These are phyloP conservation scores for Aspergillus japonicus DNA, from an alignment of 2,329 filamentous ascomycete species.

Conservation along the genomic window DNA sequence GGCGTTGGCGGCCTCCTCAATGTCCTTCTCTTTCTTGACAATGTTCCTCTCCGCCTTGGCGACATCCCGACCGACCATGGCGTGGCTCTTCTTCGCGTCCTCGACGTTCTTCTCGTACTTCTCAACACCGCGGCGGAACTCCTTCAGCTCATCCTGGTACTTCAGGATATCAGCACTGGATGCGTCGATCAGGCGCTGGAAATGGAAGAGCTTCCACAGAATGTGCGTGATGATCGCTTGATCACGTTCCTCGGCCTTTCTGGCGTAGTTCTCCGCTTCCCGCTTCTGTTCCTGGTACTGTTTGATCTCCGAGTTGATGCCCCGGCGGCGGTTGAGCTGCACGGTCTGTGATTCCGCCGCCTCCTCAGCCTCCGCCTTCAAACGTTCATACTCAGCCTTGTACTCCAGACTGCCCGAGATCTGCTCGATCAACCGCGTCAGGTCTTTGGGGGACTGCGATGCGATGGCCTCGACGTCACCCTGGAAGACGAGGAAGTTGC, in stretches of 20 bases:
- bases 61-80: slow-evolving; percentile 72
- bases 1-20: slow-evolving; percentile 81
- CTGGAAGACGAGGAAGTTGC: slow-evolving; percentile 97
- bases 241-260: slow-evolving; percentile 86
- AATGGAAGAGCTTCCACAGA: slow-evolving; percentile 94
- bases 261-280: slow-evolving; percentile 90
- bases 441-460: slow-evolving; percentile 87
- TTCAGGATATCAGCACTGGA: slow-evolving; percentile 87
- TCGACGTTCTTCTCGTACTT: slow-evolving; percentile 79
- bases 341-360: slow-evolving; percentile 85
- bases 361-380: slow-evolving; percentile 83
- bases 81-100: slow-evolving; percentile 78
- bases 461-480: slow-evolving; percentile 97
- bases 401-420: slow-evolving; percentile 95
- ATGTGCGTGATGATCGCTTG: slow-evolving; percentile 89
- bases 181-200: slow-evolving; percentile 88
- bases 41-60: slow-evolving; percentile 81
- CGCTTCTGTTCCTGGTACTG: slow-evolving; percentile 96
- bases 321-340: slow-evolving; percentile 82
- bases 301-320: slow-evolving; percentile 96
- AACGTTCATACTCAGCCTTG: slow-evolving; percentile 86
- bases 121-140: slow-evolving; percentile 83
- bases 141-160: slow-evolving; percentile 91
- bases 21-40: slow-evolving; percentile 78
- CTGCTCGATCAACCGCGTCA: slow-evolving; percentile 92